Evolutionary conservation across 192 early-diverging fungal species (phyloP), one percentile per base, ranked within the genome.

Genomic region (Backusella circina): DNA sequence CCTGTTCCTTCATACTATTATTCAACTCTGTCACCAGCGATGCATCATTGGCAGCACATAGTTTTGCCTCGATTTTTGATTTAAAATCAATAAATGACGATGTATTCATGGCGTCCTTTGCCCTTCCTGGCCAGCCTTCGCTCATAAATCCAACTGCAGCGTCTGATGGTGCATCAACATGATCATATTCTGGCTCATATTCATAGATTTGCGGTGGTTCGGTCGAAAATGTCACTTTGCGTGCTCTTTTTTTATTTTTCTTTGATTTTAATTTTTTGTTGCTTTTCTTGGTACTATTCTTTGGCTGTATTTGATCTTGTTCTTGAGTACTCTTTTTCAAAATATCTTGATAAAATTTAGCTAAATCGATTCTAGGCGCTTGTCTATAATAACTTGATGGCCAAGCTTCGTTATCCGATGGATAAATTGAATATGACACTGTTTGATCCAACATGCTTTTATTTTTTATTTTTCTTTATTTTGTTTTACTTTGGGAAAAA

Each of bases 171-270:
- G 23, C 10, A 23, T 35, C 67, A 1, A 8, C 33, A 6, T n/a
- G n/a, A n/a, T 54, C 50, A 16, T 64, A 64, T 44, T 74, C 73
- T 35, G 73, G 26, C 15, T 74, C 73, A 44, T 74, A 74, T 44
- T 74, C 73, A 10, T 66, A 64, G 1, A 74, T 38, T 18, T 21
- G 38, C 26, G 73, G 73, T 33, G 73, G 57, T 16, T 73, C 71
- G 3, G 32, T 54, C 13, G 71, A 64, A 36, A 72, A 72, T 10
- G 41, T 72, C 44, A 72, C 50, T 36, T 44, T 28, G 2, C 36
- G 37, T 26, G 36, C 37, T 28, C 13, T 57, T 73, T 13, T 65
- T 26, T 65, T 57, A 21, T 7, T 31, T 39, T 38, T 21, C 65
- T 66, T 36, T 54, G 54, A 15, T 73, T 71, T 23, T 3, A 16